A percentile compares a stretch with the other conserved stretches of the same genome.
Conservation (phyloP, 768 basidiomycete species). For the Pulveroboletus ravenelii region DNA sequence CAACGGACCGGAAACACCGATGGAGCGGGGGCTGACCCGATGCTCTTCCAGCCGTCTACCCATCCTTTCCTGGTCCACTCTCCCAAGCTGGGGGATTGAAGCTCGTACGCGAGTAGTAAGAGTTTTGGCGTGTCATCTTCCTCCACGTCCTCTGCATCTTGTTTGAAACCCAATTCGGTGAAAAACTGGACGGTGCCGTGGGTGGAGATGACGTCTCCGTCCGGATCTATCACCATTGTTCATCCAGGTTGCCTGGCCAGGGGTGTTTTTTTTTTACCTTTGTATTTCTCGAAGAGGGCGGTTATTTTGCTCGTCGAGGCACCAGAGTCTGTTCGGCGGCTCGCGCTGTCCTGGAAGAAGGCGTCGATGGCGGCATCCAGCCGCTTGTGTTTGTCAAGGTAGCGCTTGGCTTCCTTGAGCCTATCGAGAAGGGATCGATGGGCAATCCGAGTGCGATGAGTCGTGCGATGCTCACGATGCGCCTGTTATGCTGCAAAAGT, state of each 20-base stretch:
- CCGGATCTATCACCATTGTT: slow-evolving; percentile 42
- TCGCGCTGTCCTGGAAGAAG: slow-evolving; percentile 50
- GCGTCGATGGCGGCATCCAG: slow-evolving; percentile 72
- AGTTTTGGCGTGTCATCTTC: slow-evolving; percentile 74
- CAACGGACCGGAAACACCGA: slow-evolving; percentile 4
- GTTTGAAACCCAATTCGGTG: slow-evolving; percentile 24
- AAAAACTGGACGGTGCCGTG: slow-evolving; percentile 81
- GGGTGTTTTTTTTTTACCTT: slow-evolving; percentile 49
- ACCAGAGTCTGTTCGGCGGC: slow-evolving; percentile 9
- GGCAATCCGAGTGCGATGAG: not conserved
- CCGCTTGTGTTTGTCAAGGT: slow-evolving; percentile 64
- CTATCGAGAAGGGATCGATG: slow-evolving; percentile 22
- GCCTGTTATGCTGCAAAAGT: slow-evolving; percentile 66
- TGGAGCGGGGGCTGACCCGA: slow-evolving; percentile 47
- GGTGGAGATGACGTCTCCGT: slow-evolving; percentile 60
- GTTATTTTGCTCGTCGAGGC: slow-evolving; percentile 53
- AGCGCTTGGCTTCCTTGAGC: slow-evolving; percentile 56
- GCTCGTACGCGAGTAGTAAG: slow-evolving; percentile 75
- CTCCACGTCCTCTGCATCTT: slow-evolving; percentile 46
- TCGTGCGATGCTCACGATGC: slow-evolving; percentile 50
- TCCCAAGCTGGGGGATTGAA: slow-evolving; percentile 70
- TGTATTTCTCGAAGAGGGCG: slow-evolving; percentile 62
- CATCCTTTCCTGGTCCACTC: slow-evolving; percentile 68
- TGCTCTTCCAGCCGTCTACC: slow-evolving; percentile 74
- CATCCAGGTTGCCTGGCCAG: not conserved